Conservation (phyloP, 306 rosid species). For the Styphnolobium japonicum region DNA sequence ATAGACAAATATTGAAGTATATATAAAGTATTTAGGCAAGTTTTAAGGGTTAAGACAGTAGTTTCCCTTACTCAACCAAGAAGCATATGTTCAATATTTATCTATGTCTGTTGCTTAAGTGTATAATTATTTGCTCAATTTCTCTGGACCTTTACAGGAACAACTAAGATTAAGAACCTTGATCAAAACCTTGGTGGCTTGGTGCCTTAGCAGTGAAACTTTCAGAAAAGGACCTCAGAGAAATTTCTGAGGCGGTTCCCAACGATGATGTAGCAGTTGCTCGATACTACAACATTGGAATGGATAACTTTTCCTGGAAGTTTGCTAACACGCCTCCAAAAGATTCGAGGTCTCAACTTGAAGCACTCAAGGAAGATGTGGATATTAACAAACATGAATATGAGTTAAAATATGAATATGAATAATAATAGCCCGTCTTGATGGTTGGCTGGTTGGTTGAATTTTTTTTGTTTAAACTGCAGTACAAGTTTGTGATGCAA, state of each 20-base stretch:
- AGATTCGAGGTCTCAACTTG: conserved; percentile 2
- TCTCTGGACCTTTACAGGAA: conserved; percentile 37
- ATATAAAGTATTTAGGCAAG: no score
- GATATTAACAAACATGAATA: neutral
- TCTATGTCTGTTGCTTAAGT: neutral
- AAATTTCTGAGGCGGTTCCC: conserved; percentile 50
- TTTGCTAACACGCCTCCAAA: conserved; percentile 56
- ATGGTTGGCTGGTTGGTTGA: neutral
- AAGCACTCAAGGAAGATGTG: neutral
- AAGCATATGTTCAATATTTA: neutral
- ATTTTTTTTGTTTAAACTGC: neutral
- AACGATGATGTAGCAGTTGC: conserved; percentile 51
- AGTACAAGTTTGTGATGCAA: neutral
- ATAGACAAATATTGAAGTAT: no score
- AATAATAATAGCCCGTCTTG: neutral
- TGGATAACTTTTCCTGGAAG: conserved; percentile 27
- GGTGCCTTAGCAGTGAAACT: conserved; percentile 52
- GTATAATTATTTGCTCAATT: neutral
- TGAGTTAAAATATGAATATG: neutral
- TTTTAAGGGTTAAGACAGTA: no score
- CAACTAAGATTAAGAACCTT: conserved; percentile 66
- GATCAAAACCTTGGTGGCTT: conserved; percentile 56
- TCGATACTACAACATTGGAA: neutral
- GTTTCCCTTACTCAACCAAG: neutral
- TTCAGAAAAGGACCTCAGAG: conserved; percentile 39